A percentile compares a stretch with the other conserved stretches of the same genome.
These are phyloP conservation scores for Colletotrichum tofieldiae DNA, from an alignment of 2,329 filamentous ascomycete species.

Conservation along the genomic window DNA sequence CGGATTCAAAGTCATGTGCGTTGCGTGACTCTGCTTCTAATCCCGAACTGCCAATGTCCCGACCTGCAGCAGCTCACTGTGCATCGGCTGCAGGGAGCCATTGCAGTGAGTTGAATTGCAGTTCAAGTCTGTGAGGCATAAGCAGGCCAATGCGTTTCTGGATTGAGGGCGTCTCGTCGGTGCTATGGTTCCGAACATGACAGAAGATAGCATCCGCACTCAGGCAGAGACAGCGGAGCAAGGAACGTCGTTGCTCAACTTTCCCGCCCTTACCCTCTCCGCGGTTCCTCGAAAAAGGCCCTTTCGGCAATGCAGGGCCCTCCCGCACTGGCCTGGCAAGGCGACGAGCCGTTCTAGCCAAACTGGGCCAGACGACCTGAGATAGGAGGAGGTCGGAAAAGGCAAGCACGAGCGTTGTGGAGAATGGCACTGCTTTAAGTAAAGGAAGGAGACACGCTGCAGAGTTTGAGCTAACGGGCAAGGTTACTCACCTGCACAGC, in stretches of 20 bases:
- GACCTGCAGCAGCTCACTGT: background rate
- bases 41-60: background rate
- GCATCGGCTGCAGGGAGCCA: background rate
- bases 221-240: background rate
- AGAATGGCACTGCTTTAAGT: background rate
- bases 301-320: slow-evolving; percentile 7
- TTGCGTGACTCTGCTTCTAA: background rate
- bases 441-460: background rate
- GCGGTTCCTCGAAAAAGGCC: background rate
- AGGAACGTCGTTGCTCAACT: slow-evolving; percentile 1
- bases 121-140: background rate
- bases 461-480: background rate
- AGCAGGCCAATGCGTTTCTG: background rate
- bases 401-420: background rate
- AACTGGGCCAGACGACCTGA: background rate
- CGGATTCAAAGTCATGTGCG: background rate
- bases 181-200: background rate
- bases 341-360: slow-evolving; percentile 3
- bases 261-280: background rate
- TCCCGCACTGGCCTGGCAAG: slow-evolving; percentile 9
- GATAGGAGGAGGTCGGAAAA: background rate
- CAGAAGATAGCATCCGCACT: background rate
- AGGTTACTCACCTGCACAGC: background rate
- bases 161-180: background rate
- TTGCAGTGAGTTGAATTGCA: background rate